Conservation (phyloP, 2,329 filamentous ascomycete species). For the Torrubiella hemipterigena region DNA sequence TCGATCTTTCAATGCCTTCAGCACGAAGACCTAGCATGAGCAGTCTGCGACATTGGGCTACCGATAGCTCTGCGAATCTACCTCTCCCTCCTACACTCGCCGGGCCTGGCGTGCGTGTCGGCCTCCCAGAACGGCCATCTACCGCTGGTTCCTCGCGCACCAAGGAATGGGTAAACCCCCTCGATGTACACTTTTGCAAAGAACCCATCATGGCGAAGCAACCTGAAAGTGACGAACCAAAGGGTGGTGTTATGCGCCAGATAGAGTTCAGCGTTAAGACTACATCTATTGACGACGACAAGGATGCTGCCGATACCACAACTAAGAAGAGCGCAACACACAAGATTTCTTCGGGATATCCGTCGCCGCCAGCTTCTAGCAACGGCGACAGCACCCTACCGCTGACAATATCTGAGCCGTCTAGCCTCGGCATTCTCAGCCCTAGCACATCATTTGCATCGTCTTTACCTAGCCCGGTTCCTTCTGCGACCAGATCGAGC, state of each 20-base stretch:
- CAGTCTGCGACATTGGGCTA: slow-evolving; percentile 20
- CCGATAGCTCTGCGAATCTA: slow-evolving; percentile 26
- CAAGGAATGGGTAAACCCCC: slow-evolving; percentile 31
- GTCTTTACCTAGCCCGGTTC: slow-evolving; percentile 29
- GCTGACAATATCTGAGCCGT: slow-evolving; percentile 6
- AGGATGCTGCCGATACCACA: background rate
- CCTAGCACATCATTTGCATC: slow-evolving; percentile 11
- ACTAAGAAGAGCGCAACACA: slow-evolving; percentile 1
- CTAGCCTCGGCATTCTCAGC: slow-evolving; percentile 5
- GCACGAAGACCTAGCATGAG: slow-evolving; percentile 15
- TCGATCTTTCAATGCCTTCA: slow-evolving; percentile 25
- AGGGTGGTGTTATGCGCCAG: too few relatives aligned
- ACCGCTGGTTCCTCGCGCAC: slow-evolving; percentile 21
- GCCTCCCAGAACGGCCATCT: slow-evolving; percentile 19
- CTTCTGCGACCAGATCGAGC: slow-evolving; percentile 24
- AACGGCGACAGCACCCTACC: slow-evolving; percentile 12
- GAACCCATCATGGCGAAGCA: too few relatives aligned
- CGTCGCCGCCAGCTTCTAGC: slow-evolving; percentile 24
- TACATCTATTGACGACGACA: too few relatives aligned
- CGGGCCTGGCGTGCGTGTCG: slow-evolving; percentile 16
- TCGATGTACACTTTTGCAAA: slow-evolving; percentile 32
- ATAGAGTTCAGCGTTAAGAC: too few relatives aligned
- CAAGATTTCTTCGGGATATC: slow-evolving; percentile 18
- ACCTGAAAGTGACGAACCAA: too few relatives aligned
- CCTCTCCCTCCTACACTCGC: slow-evolving; percentile 18